Percentiles rank a stretch among this genome's conserved stretches.
These are phyloP conservation scores for Eimeria necatrix DNA, from an alignment of 169 alveolate genomes.

Conservation along the genomic window DNA sequence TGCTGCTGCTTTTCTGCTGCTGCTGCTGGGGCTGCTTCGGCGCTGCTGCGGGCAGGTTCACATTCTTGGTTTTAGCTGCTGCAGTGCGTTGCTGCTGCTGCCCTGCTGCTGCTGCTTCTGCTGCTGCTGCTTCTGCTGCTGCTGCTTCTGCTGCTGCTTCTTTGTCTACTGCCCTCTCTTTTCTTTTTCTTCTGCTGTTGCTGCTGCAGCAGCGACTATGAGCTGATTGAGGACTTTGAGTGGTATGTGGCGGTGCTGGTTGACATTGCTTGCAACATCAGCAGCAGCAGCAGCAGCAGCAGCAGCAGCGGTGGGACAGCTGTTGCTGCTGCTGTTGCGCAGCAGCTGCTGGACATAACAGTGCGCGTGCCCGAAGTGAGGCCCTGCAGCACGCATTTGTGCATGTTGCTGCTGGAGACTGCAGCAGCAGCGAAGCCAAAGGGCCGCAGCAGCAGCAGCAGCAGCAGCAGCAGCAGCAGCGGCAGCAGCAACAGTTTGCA, in stretches of 20 bases:
- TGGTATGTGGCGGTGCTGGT: constrained; percentile 81
- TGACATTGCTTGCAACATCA: constrained; percentile 49
- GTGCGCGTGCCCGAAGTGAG: constrained; percentile 78
- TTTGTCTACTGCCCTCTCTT: neutral
- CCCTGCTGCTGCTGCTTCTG: neutral
- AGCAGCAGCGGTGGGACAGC: constrained; percentile 50
- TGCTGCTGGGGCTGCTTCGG: no score
- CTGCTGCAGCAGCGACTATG: constrained; percentile 66
- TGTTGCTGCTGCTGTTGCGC: constrained; percentile 44
- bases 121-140: neutral
- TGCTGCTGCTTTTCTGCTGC: neutral
- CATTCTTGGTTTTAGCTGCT: neutral
- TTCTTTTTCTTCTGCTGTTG: neutral
- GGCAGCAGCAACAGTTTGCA: constrained; percentile 19
- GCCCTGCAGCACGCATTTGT: constrained; percentile 62
- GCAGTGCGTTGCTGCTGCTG: neutral
- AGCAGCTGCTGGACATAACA: constrained; percentile 76
- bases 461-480: neutral
- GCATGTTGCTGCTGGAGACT: neutral
- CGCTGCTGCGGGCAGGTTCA: neutral
- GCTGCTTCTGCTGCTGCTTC: neutral
- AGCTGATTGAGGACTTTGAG: constrained; percentile 80
- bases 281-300: constrained; percentile 65
- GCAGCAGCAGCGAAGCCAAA: constrained; percentile 6
- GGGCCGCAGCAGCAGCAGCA: constrained; percentile 1